These are phyloP conservation scores for Pinus taeda DNA, from an alignment of 75 land plant species.

Conservation along the genomic window DNA sequence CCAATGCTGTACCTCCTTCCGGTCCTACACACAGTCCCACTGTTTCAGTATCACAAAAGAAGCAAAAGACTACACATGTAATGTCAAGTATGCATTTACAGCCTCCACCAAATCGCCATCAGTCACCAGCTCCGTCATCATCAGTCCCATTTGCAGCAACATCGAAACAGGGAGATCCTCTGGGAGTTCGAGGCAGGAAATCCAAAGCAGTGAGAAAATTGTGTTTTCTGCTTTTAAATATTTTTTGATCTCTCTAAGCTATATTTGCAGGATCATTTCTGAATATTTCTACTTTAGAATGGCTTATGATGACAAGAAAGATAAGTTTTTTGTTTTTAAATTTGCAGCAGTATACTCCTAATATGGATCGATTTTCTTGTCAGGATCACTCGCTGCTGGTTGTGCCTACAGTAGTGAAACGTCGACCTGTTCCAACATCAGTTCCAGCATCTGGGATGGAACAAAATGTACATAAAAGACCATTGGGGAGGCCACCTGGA, in stretches of 20 bases:
- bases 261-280: background rate
- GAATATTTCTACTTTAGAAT: background rate
- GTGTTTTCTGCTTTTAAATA: background rate
- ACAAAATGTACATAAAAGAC: background rate
- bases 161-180: constrained; percentile 37
- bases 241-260: background rate
- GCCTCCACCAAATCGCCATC: constrained; percentile 16
- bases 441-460: constrained; percentile 5
- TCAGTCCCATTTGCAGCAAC: constrained; percentile 51
- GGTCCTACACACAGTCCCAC: constrained; percentile 45
- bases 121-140: constrained; percentile 20
- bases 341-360: background rate
- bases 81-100: constrained; percentile 22
- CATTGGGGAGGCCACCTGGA: background rate
- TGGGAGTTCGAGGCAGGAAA: constrained; percentile 62
- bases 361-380: background rate
- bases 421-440: background rate
- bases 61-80: constrained; percentile 31
- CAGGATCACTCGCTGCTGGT: background rate
- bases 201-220: constrained; percentile 42
- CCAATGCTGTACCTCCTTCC: background rate
- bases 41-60: constrained; percentile 42
- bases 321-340: background rate
- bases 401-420: background rate
- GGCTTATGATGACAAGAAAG: background rate